Evolutionary conservation across 352 stramenopile species (phyloP).

Genomic region (Phytopythium montanum): DNA sequence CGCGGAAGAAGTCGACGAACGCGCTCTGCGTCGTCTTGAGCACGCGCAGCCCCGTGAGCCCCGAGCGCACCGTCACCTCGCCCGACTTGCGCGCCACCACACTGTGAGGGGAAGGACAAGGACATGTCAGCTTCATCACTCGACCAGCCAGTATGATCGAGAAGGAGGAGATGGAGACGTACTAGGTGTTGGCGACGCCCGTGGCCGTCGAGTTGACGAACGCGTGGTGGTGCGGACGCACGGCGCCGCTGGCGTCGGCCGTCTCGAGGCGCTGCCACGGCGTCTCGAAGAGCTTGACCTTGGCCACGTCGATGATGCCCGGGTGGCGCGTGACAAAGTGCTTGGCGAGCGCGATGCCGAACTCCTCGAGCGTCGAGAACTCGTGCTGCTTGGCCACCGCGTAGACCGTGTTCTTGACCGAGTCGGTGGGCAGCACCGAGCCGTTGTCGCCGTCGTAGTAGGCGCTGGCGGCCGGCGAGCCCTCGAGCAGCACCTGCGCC

Average conservation of each 20-base stretch:
- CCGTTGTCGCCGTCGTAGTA: conserved; percentile 87
- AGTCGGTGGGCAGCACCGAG: conserved; percentile 84
- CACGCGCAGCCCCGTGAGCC: conserved; percentile 66
- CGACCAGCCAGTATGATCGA: not conserved
- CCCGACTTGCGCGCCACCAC: conserved; percentile 49
- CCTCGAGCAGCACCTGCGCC: conserved; percentile 81
- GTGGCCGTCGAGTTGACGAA: conserved; percentile 54
- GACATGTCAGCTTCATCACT: not conserved
- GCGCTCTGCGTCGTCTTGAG: conserved; percentile 90
- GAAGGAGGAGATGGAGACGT: conserved; percentile 16
- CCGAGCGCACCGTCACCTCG: conserved; percentile 49
- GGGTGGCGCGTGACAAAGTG: conserved; percentile 86
- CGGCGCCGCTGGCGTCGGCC: conserved; percentile 48
- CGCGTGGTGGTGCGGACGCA: conserved; percentile 67
- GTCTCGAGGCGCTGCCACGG: conserved; percentile 62
- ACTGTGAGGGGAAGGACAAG: conserved; percentile 11
- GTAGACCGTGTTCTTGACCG: conserved; percentile 91
- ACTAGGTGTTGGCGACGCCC: conserved; percentile 58
- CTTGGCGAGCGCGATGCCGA: conserved; percentile 81
- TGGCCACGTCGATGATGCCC: conserved; percentile 65
- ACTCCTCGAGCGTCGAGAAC: conserved; percentile 86
- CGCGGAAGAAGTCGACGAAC: conserved; percentile 85
- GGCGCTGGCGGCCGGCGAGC: conserved; percentile 58
- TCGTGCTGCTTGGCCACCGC: conserved; percentile 85
- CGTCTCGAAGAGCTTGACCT: conserved; percentile 75